Conservation (phyloP, 352 stramenopile species). For the Phytophthora citricola region DNA sequence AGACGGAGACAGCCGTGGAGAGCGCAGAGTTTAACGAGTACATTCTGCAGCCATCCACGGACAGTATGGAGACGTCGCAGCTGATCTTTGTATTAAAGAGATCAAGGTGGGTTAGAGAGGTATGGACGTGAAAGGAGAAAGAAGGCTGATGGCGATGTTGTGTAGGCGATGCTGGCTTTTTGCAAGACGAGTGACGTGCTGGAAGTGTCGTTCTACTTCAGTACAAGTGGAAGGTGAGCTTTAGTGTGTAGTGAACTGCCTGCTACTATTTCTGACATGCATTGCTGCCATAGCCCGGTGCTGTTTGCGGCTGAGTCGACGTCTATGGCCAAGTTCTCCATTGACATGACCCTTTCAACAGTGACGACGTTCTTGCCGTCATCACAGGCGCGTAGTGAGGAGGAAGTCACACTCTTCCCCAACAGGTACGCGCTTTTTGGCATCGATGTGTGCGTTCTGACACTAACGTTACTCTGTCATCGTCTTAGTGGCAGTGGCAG, state of each 20-base stretch:
- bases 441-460: not conserved
- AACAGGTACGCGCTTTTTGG: constrained; percentile 18
- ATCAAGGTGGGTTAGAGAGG: constrained; percentile 47
- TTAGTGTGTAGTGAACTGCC: not conserved
- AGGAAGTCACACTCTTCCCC: constrained; percentile 40
- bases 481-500: constrained; percentile 11
- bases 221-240: constrained; percentile 58
- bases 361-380: constrained; percentile 80
- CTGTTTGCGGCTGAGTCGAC: constrained; percentile 78
- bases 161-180: constrained; percentile 65
- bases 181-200: constrained; percentile 82
- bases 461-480: constrained; percentile 6
- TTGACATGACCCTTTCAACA: constrained; percentile 86
- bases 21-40: constrained; percentile 82
- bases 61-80: constrained; percentile 62
- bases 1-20: constrained; percentile 86
- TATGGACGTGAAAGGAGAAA: not conserved
- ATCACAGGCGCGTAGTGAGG: constrained; percentile 60
- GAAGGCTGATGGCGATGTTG: constrained; percentile 10
- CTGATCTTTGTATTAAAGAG: constrained; percentile 87
- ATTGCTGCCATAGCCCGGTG: constrained; percentile 56
- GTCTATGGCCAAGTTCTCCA: constrained; percentile 67
- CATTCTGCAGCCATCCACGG: constrained; percentile 45
- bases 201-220: constrained; percentile 82
- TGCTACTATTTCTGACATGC: constrained; percentile 9